Percentiles rank a stretch among this genome's conserved stretches.
Conservation (phyloP, 2,329 filamentous ascomycete species). For the Plenodomus biglobosus region DNA sequence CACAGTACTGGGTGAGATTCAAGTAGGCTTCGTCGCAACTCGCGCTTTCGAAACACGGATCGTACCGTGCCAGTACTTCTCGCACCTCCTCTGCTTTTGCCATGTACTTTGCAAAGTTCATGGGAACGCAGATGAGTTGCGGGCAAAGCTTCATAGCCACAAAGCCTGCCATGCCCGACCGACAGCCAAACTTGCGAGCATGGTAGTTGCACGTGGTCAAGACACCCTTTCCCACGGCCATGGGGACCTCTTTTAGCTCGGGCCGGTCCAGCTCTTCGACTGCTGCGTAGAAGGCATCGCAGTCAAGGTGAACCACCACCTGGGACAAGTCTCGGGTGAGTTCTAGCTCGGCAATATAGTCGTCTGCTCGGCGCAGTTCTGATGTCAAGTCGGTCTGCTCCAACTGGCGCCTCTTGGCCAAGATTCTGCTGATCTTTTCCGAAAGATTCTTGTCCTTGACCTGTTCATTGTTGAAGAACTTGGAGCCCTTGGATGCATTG, state of each 20-base stretch:
- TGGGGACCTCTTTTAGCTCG: slow-evolving; percentile 81
- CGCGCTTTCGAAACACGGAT: slow-evolving; percentile 86
- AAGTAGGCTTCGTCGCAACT: slow-evolving; percentile 97
- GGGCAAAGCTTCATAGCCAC: slow-evolving; percentile 95
- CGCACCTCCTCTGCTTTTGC: slow-evolving; percentile 88
- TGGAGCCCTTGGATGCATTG: slow-evolving; percentile 92
- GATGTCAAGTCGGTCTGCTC: slow-evolving; percentile 73
- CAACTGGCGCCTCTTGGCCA: slow-evolving; percentile 72
- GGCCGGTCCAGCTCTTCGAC: slow-evolving; percentile 77
- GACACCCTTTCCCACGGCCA: slow-evolving; percentile 80
- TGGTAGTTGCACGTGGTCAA: slow-evolving; percentile 81
- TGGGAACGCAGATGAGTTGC: slow-evolving; percentile 74
- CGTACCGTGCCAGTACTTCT: slow-evolving; percentile 80
- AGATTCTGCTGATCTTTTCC: slow-evolving; percentile 78
- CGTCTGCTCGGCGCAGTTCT: slow-evolving; percentile 76
- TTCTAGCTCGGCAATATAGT: slow-evolving; percentile 79
- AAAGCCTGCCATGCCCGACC: slow-evolving; percentile 94
- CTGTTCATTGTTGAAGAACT: slow-evolving; percentile 93
- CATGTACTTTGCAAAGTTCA: slow-evolving; percentile 88
- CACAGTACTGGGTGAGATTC: slow-evolving; percentile 86
- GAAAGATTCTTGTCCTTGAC: slow-evolving; percentile 78
- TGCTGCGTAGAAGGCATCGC: slow-evolving; percentile 95
- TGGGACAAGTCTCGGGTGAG: slow-evolving; percentile 78
- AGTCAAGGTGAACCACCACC: slow-evolving; percentile 87
- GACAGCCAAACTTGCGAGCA: slow-evolving; percentile 84